phyloP scores from a whole-genome alignment of 2,329 filamentous ascomycete species.

The Colletotrichum tropicicola region DNA sequence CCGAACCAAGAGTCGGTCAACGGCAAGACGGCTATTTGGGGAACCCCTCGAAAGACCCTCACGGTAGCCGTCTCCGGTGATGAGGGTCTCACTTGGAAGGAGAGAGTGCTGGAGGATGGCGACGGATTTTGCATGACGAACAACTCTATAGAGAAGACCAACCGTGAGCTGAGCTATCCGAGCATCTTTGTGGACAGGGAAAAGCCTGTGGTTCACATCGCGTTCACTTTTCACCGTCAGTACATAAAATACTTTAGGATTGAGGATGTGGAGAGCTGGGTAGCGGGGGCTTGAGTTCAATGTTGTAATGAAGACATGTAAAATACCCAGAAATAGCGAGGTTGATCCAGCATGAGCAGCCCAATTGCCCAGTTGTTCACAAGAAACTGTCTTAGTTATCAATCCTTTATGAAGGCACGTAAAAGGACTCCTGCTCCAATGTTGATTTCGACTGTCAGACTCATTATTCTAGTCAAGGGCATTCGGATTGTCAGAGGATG shows the following conservation, averaged over 20 bases:
- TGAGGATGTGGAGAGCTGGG: constrained; percentile 37
- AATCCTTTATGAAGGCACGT: too few relatives aligned
- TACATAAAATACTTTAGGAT: constrained; percentile 50
- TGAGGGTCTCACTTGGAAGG: constrained; percentile 46
- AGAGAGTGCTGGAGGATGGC: constrained; percentile 50
- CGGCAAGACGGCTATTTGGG: constrained; percentile 52
- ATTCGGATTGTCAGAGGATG: too few relatives aligned
- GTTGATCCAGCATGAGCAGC: not conserved
- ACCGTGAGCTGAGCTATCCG: constrained; percentile 53
- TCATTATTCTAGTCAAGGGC: too few relatives aligned
- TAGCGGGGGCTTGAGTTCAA: not conserved
- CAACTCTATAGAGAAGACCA: constrained; percentile 49
- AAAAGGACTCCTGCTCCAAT: too few relatives aligned
- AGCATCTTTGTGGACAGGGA: constrained; percentile 44
- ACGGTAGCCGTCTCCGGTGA: constrained; percentile 46
- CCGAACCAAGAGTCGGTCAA: constrained; percentile 45
- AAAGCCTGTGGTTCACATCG: constrained; percentile 40
- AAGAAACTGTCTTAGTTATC: too few relatives aligned
- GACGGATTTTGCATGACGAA: constrained; percentile 57
- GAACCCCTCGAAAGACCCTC: constrained; percentile 46
- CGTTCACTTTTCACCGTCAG: constrained; percentile 53
- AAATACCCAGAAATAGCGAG: not conserved
- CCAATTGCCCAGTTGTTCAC: too few relatives aligned
- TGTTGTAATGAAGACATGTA: too few relatives aligned
- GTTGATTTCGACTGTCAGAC: too few relatives aligned